These are phyloP conservation scores for Myxozyma monticola DNA, from an alignment of 805 yeast species.

Conservation along the genomic window DNA sequence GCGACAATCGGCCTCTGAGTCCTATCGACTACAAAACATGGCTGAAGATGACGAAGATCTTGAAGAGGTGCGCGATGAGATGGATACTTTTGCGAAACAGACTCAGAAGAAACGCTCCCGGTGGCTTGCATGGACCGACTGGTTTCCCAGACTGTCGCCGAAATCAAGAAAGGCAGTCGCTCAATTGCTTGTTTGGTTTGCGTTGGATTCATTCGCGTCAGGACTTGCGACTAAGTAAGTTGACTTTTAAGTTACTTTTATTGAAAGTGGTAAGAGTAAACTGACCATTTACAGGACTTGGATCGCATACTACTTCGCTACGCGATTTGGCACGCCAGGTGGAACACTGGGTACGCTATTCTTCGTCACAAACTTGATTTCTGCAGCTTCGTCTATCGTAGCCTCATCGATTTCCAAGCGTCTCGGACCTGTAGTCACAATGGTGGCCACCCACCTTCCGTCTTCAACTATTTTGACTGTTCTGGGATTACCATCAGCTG, in stretches of 20 bases:
- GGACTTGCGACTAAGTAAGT: slow-evolving; percentile 76
- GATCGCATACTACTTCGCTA: slow-evolving; percentile 78
- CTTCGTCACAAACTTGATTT: slow-evolving; percentile 60
- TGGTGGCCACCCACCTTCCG: slow-evolving; percentile 72
- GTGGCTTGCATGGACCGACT: slow-evolving; percentile 22
- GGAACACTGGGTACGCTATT: slow-evolving; percentile 65
- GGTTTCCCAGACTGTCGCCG: slow-evolving; percentile 14
- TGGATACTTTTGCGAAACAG: slow-evolving; percentile 4
- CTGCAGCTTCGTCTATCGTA: slow-evolving; percentile 70
- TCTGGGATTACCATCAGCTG: slow-evolving; percentile 50
- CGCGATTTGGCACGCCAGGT: slow-evolving; percentile 54
- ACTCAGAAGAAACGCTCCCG: background rate
- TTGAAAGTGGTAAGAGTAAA: no score
- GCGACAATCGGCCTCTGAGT: no score
- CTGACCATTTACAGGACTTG: slow-evolving; percentile 47
- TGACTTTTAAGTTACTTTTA: background rate
- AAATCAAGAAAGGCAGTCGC: slow-evolving; percentile 30
- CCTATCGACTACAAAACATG: background rate
- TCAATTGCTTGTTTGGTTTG: slow-evolving; percentile 48
- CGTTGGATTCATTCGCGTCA: slow-evolving; percentile 82
- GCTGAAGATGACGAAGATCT: slow-evolving; percentile 10
- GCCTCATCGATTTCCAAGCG: slow-evolving; percentile 67
- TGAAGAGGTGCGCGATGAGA: slow-evolving; percentile 14
- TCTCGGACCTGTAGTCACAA: slow-evolving; percentile 79
- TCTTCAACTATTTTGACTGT: slow-evolving; percentile 63